Evolutionary conservation across 2,329 filamentous ascomycete species (phyloP).

Genomic region (Apiospora rasikravindrae): DNA sequence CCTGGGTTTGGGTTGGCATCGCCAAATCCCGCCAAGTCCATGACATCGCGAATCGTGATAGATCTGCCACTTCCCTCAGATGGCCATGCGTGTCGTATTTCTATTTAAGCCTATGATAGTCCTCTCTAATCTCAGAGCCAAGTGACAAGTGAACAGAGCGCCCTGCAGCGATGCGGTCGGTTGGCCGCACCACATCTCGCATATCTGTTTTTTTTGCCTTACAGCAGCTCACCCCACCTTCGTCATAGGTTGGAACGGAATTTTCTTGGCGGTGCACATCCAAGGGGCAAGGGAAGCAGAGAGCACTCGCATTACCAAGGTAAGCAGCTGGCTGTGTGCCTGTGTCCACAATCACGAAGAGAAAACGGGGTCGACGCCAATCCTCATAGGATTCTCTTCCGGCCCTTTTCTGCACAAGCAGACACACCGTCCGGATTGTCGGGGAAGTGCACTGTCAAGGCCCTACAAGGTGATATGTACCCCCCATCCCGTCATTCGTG

Average conservation of each 20-base stretch:
- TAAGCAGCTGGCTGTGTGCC: not conserved
- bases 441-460: not conserved
- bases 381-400: not conserved
- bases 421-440: not conserved
- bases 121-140: not conserved
- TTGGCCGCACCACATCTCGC: conserved; percentile 1
- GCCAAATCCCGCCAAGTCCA: not conserved
- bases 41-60: conserved; percentile 1
- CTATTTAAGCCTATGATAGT: not conserved
- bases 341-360: conserved; percentile 11
- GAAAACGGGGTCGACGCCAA: conserved; percentile 9
- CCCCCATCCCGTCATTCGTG: conserved; percentile 5
- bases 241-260: not conserved
- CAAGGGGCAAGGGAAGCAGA: not conserved
- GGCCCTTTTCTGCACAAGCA: conserved; percentile 11
- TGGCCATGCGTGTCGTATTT: not conserved
- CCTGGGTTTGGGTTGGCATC: not conserved
- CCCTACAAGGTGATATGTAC: not conserved
- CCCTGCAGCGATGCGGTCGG: not conserved
- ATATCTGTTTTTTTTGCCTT: not conserved
- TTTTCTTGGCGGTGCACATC: not conserved
- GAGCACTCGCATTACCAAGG: not conserved
- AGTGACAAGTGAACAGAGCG: not conserved
- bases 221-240: not conserved
- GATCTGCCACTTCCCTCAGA: not conserved